These are phyloP conservation scores for Theileria orientalis DNA, from an alignment of 169 alveolate species.

Conservation along the genomic window DNA sequence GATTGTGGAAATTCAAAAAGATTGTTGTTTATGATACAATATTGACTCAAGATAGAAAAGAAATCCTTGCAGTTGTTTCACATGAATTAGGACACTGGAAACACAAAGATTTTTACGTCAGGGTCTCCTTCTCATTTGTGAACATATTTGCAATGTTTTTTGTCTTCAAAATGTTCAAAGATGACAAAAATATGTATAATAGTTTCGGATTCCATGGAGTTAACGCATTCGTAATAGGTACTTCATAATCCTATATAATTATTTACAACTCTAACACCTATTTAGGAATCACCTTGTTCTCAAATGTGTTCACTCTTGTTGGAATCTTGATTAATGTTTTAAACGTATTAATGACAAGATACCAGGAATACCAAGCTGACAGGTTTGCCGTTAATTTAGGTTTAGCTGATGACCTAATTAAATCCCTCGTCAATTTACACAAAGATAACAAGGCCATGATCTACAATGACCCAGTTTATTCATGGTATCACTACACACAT, in stretches of 20 bases:
- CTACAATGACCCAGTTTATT: constrained; percentile 67
- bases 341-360: constrained; percentile 66
- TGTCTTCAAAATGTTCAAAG: constrained; percentile 72
- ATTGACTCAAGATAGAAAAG: constrained; percentile 80
- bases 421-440: constrained; percentile 67
- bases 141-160: constrained; percentile 78
- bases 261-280: neutral
- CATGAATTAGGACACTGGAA: constrained; percentile 88
- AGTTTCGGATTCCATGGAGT: constrained; percentile 80
- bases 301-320: constrained; percentile 18
- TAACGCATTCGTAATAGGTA: constrained; percentile 29
- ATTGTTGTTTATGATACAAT: constrained; percentile 92
- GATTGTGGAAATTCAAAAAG: constrained; percentile 90
- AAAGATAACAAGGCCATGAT: constrained; percentile 35
- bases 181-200: constrained; percentile 70
- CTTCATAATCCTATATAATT: neutral
- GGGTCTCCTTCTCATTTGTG: constrained; percentile 15
- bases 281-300: constrained; percentile 19
- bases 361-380: constrained; percentile 83
- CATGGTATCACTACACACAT: constrained; percentile 86
- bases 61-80: constrained; percentile 85
- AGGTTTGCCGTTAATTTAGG: constrained; percentile 78
- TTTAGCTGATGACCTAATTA: constrained; percentile 67
- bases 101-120: constrained; percentile 31
- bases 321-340: constrained; percentile 56